Percentiles rank a stretch among this genome's conserved stretches.
Evolutionary conservation across 176 grass and related monocot genomes (phyloP).

Genomic region (Lolium multiflorum): DNA sequence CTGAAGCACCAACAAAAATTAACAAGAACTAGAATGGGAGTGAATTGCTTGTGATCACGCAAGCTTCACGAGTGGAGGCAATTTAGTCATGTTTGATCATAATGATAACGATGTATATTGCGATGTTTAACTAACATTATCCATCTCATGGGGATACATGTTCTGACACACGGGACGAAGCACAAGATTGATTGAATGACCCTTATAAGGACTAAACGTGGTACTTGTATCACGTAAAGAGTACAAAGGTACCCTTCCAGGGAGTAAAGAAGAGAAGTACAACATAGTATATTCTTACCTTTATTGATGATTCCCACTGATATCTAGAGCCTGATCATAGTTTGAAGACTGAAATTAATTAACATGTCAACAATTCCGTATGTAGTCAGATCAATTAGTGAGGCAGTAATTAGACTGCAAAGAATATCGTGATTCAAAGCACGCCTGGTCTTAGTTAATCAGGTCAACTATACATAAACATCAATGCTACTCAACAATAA

Average conservation of each 20-base stretch:
- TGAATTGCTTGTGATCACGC: background rate
- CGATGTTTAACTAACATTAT: background rate
- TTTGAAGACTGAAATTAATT: constrained; percentile 32
- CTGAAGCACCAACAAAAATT: background rate
- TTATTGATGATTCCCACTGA: background rate
- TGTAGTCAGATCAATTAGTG: background rate
- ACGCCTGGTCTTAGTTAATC: no score
- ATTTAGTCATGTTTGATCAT: background rate
- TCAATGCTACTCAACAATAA: no score
- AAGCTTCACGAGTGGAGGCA: background rate
- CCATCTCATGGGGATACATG: background rate
- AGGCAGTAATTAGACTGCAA: no score
- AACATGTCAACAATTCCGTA: background rate
- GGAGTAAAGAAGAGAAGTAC: background rate
- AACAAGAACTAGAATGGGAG: background rate
- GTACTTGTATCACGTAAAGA: background rate
- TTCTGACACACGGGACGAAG: background rate
- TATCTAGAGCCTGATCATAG: background rate
- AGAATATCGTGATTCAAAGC: no score
- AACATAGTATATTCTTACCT: constrained; percentile 17
- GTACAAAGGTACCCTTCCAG: background rate
- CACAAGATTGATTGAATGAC: background rate
- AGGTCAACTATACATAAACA: no score
- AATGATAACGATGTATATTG: background rate
- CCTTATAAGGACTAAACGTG: background rate